phyloP scores from a whole-genome alignment of 768 basidiomycete genomes.

The Sarcodon sp. region DNA sequence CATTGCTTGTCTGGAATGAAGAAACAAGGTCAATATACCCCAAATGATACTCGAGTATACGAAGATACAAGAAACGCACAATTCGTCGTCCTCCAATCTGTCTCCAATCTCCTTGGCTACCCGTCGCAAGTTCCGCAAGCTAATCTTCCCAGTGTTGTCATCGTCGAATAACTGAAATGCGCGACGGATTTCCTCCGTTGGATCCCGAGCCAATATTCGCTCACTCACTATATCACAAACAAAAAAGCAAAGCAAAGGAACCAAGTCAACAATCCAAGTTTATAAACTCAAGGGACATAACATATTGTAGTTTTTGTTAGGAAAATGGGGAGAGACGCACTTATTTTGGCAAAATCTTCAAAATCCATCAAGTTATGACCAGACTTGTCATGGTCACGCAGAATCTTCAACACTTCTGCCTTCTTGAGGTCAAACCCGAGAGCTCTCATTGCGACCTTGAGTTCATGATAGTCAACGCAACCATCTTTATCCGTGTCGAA shows the following conservation, averaged over 20 bases:
- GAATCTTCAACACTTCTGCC: conserved; percentile 90
- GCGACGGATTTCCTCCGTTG: conserved; percentile 89
- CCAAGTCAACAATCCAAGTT: neutral
- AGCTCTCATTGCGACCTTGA: conserved; percentile 98
- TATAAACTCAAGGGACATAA: too few species aligned
- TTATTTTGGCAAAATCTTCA: conserved; percentile 89
- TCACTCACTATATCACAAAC: conserved; percentile 63
- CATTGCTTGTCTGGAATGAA: conserved; percentile 83
- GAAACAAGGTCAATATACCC: neutral
- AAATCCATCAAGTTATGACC: conserved; percentile 81
- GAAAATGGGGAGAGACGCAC: conserved; percentile 29
- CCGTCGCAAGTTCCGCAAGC: conserved; percentile 75
- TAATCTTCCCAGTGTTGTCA: conserved; percentile 91
- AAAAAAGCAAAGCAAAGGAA: neutral
- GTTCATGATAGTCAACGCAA: conserved; percentile 91
- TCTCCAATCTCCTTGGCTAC: conserved; percentile 98
- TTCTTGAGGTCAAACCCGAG: conserved; percentile 98
- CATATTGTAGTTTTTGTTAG: neutral
- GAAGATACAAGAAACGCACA: conserved; percentile 46
- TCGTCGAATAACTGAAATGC: conserved; percentile 97
- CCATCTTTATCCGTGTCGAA: conserved; percentile 99
- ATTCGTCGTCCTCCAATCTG: conserved; percentile 86
- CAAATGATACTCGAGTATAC: conserved; percentile 1
- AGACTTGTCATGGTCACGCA: conserved; percentile 83
- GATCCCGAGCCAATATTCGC: conserved; percentile 85